A percentile compares a stretch with the other conserved stretches of the same genome.
phyloP scores from a whole-genome alignment of 1,284 basidiomycete genomes.

The Sporisorium iseilematis-ciliati region DNA sequence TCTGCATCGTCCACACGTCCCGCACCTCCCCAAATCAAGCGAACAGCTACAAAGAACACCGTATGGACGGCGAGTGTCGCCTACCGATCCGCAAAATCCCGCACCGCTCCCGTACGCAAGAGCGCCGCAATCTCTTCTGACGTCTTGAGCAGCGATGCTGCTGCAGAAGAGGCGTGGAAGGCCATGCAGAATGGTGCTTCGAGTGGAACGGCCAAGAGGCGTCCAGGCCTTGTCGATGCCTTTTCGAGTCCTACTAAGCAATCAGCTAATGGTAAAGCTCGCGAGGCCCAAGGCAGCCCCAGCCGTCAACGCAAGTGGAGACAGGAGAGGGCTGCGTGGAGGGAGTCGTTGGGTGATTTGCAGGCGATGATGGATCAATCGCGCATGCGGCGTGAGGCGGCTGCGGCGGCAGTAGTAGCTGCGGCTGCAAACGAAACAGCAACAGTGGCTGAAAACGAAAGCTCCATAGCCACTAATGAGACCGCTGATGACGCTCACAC shows the following conservation, averaged over 20 bases:
- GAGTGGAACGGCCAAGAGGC: constrained; percentile 7
- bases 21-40: constrained; percentile 8
- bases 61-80: constrained; percentile 52
- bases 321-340: constrained; percentile 44
- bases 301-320: constrained; percentile 39
- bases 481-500: not conserved
- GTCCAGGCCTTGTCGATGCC: constrained; percentile 44
- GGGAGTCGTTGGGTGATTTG: constrained; percentile 39
- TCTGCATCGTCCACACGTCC: not conserved
- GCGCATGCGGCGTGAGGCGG: constrained; percentile 20
- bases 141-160: constrained; percentile 18
- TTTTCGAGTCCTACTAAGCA: constrained; percentile 45
- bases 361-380: constrained; percentile 49
- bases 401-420: constrained; percentile 9
- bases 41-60: constrained; percentile 31
- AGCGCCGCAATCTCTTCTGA: constrained; percentile 16
- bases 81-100: constrained; percentile 36
- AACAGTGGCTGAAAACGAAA: not conserved
- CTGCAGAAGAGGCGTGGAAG: constrained; percentile 31
- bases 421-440: constrained; percentile 1
- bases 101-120: constrained; percentile 35
- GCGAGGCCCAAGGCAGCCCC: constrained; percentile 9
- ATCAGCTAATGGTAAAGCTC: not conserved
- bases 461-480: not conserved
- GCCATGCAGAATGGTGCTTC: constrained; percentile 24